Percentiles rank a stretch among this genome's conserved stretches.
phyloP scores from a whole-genome alignment of 2,329 filamentous ascomycete species.

The Aspergillus sp. region DNA sequence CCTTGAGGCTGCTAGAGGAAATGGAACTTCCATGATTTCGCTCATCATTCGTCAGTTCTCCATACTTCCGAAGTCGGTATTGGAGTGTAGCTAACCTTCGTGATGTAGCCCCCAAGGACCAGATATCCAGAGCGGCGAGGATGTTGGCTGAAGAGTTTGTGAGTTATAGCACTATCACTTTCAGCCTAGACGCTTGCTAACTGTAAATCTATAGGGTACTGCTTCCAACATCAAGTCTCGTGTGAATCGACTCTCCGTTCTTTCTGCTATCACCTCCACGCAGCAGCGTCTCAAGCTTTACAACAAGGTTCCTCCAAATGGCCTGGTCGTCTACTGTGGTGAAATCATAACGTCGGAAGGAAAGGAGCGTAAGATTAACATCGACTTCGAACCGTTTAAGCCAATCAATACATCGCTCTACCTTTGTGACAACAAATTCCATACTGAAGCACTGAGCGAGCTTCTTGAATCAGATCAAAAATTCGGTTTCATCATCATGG shows the following conservation, averaged over 20 bases:
- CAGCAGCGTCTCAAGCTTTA: slow-evolving; percentile 99
- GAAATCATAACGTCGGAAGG: slow-evolving; percentile 99
- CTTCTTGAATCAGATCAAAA: slow-evolving; percentile 98
- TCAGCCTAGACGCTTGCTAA: slow-evolving; percentile 5
- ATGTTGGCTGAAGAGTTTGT: slow-evolving; percentile 99
- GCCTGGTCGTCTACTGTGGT: slow-evolving; percentile 97
- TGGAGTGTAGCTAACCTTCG: slow-evolving; percentile 12
- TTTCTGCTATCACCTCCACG: slow-evolving; percentile 97
- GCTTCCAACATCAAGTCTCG: slow-evolving; percentile 99
- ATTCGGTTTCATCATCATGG: slow-evolving; percentile 99
- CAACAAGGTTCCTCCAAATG: slow-evolving; percentile 97
- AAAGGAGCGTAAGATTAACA: slow-evolving; percentile 99
- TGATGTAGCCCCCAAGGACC: slow-evolving; percentile 82
- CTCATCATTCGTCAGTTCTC: slow-evolving; percentile 83
- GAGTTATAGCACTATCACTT: slow-evolving; percentile 36
- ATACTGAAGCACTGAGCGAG: slow-evolving; percentile 94
- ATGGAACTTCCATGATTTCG: slow-evolving; percentile 99
- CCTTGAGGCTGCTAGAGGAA: slow-evolving; percentile 92
- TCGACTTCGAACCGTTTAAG: slow-evolving; percentile 99
- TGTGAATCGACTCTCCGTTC: slow-evolving; percentile 95
- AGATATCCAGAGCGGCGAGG: slow-evolving; percentile 91
- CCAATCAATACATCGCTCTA: slow-evolving; percentile 99
- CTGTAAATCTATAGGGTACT: slow-evolving; percentile 62
- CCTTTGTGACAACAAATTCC: slow-evolving; percentile 99
- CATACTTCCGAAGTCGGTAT: neutral